Evolutionary conservation across 257 asterid species (phyloP).

Genomic region (Scutellaria minor): DNA sequence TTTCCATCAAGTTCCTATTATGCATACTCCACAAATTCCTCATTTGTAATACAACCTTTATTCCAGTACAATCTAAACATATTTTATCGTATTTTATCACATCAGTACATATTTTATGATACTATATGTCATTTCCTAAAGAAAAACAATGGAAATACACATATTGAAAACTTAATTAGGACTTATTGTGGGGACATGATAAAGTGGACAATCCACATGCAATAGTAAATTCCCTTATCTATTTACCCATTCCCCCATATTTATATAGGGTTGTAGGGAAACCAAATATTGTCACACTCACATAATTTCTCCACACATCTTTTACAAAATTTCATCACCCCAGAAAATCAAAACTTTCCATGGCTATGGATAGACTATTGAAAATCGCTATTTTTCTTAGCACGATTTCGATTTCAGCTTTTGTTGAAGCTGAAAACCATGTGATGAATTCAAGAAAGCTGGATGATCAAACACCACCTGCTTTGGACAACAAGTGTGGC

Average conservation of each 20-base stretch:
- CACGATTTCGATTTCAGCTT: conserved; percentile 23
- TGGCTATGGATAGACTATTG: conserved; percentile 35
- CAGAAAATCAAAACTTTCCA: conserved; percentile 6
- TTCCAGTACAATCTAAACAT: neutral
- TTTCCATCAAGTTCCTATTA: conserved; percentile 24
- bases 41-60: conserved; percentile 20
- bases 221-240: conserved; percentile 9
- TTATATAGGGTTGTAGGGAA: conserved; percentile 13
- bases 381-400: conserved; percentile 31
- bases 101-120: neutral
- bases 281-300: no score
- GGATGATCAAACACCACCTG: conserved; percentile 46
- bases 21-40: conserved; percentile 15
- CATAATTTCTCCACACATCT: neutral
- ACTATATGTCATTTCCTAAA: no score
- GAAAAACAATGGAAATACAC: neutral
- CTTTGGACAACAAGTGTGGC: conserved; percentile 65
- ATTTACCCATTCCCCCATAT: neutral
- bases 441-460: conserved; percentile 42
- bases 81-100: neutral
- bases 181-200: neutral
- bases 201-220: conserved; percentile 31
- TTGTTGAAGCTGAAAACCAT: conserved; percentile 20
- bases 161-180: neutral
- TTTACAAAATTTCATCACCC: neutral